Conservation (phyloP, 2,329 filamentous ascomycete species). For the Niveomyces coronatus region DNA sequence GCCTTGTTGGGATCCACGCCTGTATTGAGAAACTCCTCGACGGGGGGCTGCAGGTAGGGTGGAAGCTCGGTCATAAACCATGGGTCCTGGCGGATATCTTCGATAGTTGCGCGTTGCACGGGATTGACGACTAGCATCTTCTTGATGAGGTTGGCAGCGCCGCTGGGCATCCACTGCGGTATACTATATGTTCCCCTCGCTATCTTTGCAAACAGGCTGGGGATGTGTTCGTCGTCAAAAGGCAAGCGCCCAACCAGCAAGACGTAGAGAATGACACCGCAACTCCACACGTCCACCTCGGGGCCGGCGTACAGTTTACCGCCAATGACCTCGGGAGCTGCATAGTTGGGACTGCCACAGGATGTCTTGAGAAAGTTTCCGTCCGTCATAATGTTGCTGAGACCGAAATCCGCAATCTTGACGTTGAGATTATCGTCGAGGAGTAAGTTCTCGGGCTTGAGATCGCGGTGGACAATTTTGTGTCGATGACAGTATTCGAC, state of each 20-base stretch:
- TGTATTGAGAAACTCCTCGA: constrained; percentile 87
- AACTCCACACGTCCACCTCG: constrained; percentile 97
- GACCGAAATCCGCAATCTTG: constrained; percentile 97
- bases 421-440: constrained; percentile 94
- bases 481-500: constrained; percentile 98
- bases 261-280: constrained; percentile 83
- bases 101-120: constrained; percentile 85
- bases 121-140: constrained; percentile 94
- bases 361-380: constrained; percentile 98
- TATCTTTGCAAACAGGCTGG: constrained; percentile 95
- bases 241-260: constrained; percentile 73
- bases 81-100: constrained; percentile 83
- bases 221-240: constrained; percentile 98
- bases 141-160: constrained; percentile 73
- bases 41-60: constrained; percentile 73
- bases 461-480: constrained; percentile 95
- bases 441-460: constrained; percentile 94
- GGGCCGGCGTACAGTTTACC: constrained; percentile 96
- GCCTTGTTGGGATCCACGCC: constrained; percentile 90
- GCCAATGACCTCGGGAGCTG: constrained; percentile 93
- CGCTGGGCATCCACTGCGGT: constrained; percentile 80
- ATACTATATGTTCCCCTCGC: constrained; percentile 88
- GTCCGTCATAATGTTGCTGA: constrained; percentile 99
- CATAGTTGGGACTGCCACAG: constrained; percentile 96
- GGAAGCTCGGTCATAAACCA: constrained; percentile 90